Percentiles rank a stretch among this genome's conserved stretches.
These are phyloP conservation scores for Acanthamoeba rhysodes DNA, from an alignment of 208 protist genomes.

Conservation along the genomic window DNA sequence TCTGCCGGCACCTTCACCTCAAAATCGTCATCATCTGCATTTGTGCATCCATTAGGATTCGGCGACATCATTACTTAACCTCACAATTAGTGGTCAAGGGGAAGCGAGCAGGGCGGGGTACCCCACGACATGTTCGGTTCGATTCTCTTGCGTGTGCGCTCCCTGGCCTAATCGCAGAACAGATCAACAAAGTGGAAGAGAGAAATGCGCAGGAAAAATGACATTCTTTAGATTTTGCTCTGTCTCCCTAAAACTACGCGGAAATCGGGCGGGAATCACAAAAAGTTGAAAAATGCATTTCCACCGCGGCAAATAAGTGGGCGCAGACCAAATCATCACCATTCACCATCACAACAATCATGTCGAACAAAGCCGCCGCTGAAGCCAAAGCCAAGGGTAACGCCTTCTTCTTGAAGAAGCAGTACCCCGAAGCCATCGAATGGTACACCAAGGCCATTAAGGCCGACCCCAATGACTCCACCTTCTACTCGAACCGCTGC, in stretches of 20 bases:
- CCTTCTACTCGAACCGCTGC: conserved; percentile 90
- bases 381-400: conserved; percentile 88
- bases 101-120: neutral
- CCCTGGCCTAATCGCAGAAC: neutral
- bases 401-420: conserved; percentile 81
- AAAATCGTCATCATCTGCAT: conserved; percentile 60
- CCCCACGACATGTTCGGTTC: conserved; percentile 1
- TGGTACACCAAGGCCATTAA: conserved; percentile 88
- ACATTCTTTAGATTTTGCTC: neutral
- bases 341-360: conserved; percentile 20
- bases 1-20: neutral
- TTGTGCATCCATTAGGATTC: neutral
- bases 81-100: neutral
- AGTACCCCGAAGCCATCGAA: conserved; percentile 87
- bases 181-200: neutral
- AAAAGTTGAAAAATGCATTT: conserved; percentile 22
- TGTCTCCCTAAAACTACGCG: neutral
- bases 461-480: conserved; percentile 86
- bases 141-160: neutral
- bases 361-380: conserved; percentile 70
- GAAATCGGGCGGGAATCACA: neutral
- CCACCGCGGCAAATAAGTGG: neutral
- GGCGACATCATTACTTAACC: neutral
- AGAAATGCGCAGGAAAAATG: neutral
- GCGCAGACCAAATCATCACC: neutral